phyloP scores from a whole-genome alignment of 2,329 filamentous ascomycete genomes.

The Beauveria scarabaeidicola region DNA sequence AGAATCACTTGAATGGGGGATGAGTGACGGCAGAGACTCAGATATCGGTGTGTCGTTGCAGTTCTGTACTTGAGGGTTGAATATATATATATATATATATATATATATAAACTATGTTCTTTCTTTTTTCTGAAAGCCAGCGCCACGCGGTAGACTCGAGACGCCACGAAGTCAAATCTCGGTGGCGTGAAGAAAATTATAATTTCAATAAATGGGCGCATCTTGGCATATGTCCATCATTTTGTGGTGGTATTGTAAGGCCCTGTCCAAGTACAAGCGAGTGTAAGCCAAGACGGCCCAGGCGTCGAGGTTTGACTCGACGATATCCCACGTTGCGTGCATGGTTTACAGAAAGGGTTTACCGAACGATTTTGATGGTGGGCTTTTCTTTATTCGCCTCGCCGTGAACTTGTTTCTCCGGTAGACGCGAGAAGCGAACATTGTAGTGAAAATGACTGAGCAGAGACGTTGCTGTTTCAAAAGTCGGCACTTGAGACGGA shows the following conservation, averaged over 20 bases:
- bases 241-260: too few species aligned
- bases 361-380: not conserved
- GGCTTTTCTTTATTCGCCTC: not conserved
- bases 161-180: too few species aligned
- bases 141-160: too few species aligned
- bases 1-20: too few species aligned
- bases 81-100: too few species aligned
- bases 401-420: too few species aligned
- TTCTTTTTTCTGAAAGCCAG: too few species aligned
- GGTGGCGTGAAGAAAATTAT: not conserved
- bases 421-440: not conserved
- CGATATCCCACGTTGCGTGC: not conserved
- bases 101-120: too few species aligned
- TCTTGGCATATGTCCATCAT: too few species aligned
- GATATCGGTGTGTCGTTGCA: too few species aligned
- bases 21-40: not conserved
- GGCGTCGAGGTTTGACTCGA: not conserved
- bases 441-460: not conserved
- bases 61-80: too few species aligned
- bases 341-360: not conserved
- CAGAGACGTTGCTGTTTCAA: not conserved
- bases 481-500: not conserved
- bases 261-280: not conserved
- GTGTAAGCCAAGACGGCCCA: not conserved
- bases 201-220: not conserved